Base-by-base conservation (phyloP, 2,329 filamentous ascomycete species). In the Monosporascus cannonballus region DNA sequence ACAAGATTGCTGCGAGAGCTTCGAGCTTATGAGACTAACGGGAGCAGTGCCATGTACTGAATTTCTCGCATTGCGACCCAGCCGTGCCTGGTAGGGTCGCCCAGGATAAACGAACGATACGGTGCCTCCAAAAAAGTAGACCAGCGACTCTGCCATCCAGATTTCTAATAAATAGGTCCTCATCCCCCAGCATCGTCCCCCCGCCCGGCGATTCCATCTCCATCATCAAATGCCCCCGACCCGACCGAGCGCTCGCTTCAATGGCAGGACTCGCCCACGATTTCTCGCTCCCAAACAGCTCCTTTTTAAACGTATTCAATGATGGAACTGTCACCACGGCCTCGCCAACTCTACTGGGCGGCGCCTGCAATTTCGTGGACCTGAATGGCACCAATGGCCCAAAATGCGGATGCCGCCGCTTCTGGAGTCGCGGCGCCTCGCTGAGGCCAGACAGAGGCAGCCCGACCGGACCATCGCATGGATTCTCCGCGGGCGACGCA, bases 331-430 rank as follows among this genome's bases (percentile, higher is more conserved):
- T 64, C 47, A 57, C 61, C 56, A 64, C 56, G 52, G 57, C 49
- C 59, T 58, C 54, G 56, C 69, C 61, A 50, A 47, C 52, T 51
- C 71, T 83, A 9, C 80, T 80, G 2, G 70, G 71, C 53, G 81
- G 81, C 49, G 71, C 71, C 47, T 84, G 81, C 71, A 82, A 83
- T 65, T 84, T 75, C 62, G 75, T 80, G 54, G 79, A 84, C 60
- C 62, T 81, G 52, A 74, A 75, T 54, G 76, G 80, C 53, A 71
- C 78, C 56, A 74, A 73, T 62, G 78, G 76, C 53, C 71, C 75
- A 34, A 75, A 74, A 54, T 84, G 81, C 56, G 81, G 81, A 63
- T 84, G 81, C 59, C 80, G 80, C 58, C 79, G 80, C 50, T 84
- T 84, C 68, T 84, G 80, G 79, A 75, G 74, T 61, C 75, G 75